Evolutionary conservation across 2,329 filamentous ascomycete species (phyloP), one percentile per base, ranked within the genome.

Genomic region (Colletotrichum orbiculare): DNA sequence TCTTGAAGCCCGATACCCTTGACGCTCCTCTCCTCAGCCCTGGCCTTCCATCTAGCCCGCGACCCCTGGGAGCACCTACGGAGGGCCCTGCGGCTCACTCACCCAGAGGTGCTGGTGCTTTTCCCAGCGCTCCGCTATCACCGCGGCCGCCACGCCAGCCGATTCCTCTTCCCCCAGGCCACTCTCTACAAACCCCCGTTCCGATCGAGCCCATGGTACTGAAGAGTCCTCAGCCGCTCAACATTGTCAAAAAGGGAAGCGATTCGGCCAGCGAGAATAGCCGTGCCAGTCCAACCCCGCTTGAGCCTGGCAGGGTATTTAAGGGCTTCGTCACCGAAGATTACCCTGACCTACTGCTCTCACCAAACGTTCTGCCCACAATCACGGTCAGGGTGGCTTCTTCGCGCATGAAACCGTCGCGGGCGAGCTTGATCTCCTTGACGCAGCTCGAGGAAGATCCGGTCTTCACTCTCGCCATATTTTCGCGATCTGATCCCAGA

Each of bases 361-460:
- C 94, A 9, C 95, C 96, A 0, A 96, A 97, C 74, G 94, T 94
- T 6, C 82, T 99, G 8, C 91, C 93, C 4, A 93, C 92, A 1
- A 91, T 99, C 60, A 87, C 91, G 68, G 89, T 97, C 52, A 92
- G 87, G 74, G 95, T 97, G 4, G 93, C 94, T 4, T 98, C 96
- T 5, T 98, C 96, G 25, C 89, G 96, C n/a, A 89, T 99, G 83
- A 94, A 93, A 73, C 96, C 95, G 12, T 97, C 95, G 0, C 85
- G 95, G 68, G 89, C 93, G 42, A 97, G 94, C 74, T 87, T 96
- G 70, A 82, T 97, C 72, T 92, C 89, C 2, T 82, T 94, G 10
- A 95, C 89, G 54, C 90, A 92, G 67, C 82, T 91, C 17, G 94
- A 97, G 63, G 95, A 97, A 73, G 94, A 97, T 71, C 93, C 94